Base-by-base conservation (phyloP, 768 basidiomycete genomes). In the Ramaria sp. region DNA sequence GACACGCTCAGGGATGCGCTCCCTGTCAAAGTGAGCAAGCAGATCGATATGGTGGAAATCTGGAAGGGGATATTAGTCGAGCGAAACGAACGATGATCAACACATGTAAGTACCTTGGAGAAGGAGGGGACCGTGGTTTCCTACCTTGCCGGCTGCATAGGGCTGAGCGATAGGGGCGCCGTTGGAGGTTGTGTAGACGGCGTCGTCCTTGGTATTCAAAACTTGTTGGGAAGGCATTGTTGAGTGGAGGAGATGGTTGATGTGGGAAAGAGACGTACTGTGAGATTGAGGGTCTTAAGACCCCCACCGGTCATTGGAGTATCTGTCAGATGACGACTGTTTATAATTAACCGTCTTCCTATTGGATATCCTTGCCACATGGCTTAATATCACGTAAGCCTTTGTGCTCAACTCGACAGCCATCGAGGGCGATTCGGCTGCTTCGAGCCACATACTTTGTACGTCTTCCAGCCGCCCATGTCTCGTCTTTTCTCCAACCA, bases 1-100 rank as follows among this genome's bases (percentile, higher is more conserved):
- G 60, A 89, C 85, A 68, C 91, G 89, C 76, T 95, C 91, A 15
- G 94, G 95, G 63, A 98, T 95, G 66, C 95, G 86, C 70, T 96
- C 93, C 57, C 89, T 83, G 67, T 90, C 88, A 62, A 94, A 93
- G 73, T 95, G 93, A 15, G 89, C 83, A 58, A 98, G 81, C 48
- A 86, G 73, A 70, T 92, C 90, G 64, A 94, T 84, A 69, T 88
- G 82, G 68, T 89, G 84, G 73, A 90, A 91, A 67, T 92, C 88
- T 87, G 53, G 27, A 48, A n/a, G 28, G 39, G 15, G 45, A 50
- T n/a, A n/a, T n/a, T n/a, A n/a, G n/a, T n/a, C n/a, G n/a, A n/a
- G 58, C 64, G 39, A 67, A 56, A 27, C 44, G 24, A 42, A 48
- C 50, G 51, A 54, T n/a, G n/a, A 57, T 15, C 22, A 18, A 42